Conservation (phyloP, 495 filamentous ascomycete genomes). For the Penicillium salamii region DNA sequence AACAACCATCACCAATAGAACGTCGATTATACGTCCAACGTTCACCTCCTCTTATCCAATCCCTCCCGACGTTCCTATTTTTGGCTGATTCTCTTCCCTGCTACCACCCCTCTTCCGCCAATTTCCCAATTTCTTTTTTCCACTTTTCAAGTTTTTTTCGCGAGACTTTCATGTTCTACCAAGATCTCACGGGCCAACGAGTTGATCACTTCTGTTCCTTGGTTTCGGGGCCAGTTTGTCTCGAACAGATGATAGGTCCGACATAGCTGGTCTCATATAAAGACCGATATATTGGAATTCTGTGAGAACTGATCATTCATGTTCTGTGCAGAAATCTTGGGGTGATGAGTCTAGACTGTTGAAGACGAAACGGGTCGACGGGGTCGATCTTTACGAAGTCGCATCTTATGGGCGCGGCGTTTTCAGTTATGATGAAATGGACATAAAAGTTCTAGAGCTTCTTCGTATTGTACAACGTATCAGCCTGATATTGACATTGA, state of each 20-base stretch:
- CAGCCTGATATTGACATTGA: too few species aligned
- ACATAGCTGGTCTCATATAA: background rate
- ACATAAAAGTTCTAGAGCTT: slow-evolving; percentile 32
- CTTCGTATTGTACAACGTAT: slow-evolving; percentile 1
- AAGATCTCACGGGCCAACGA: background rate
- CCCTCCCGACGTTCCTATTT: slow-evolving; percentile 22
- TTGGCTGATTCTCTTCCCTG: slow-evolving; percentile 9
- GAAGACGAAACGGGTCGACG: slow-evolving; percentile 13
- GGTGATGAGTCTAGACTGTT: slow-evolving; percentile 13
- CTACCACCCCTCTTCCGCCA: slow-evolving; percentile 7
- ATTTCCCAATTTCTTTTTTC: slow-evolving; percentile 13
- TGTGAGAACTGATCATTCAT: background rate
- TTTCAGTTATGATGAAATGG: slow-evolving; percentile 40
- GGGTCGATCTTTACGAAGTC: slow-evolving; percentile 28
- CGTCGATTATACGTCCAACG: slow-evolving; percentile 20
- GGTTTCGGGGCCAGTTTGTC: slow-evolving; percentile 1
- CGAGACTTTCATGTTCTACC: slow-evolving; percentile 6
- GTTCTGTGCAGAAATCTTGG: slow-evolving; percentile 1
- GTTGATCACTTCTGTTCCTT: slow-evolving; percentile 3
- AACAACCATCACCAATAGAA: slow-evolving; percentile 6
- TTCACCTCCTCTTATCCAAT: slow-evolving; percentile 9
- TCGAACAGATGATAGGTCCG: background rate
- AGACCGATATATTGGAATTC: background rate
- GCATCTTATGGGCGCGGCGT: slow-evolving; percentile 31
- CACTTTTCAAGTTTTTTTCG: slow-evolving; percentile 14